Base-by-base conservation (phyloP, 1,284 basidiomycete genomes). In the Pascua sp. region DNA sequence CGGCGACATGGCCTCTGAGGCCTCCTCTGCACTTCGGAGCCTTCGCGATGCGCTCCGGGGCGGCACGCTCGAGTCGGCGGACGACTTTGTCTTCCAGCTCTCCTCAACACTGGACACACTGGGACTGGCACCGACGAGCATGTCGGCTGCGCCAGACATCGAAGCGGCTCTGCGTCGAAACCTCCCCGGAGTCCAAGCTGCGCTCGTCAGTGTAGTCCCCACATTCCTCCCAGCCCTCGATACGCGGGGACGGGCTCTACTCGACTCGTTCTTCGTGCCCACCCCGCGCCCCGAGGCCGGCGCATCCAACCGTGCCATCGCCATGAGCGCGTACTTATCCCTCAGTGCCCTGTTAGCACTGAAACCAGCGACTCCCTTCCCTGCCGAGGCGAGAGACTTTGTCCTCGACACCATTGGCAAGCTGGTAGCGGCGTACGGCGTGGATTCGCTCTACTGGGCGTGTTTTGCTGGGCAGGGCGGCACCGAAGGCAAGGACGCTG, bases 171-270 rank as follows among this genome's bases (percentile, higher is more conserved):
- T 71, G 17, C 42, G 49, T 4, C 56, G 70, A 32, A 65, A 67
- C 37, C 62, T 76, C 0, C 68, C 70, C 1, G 51, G 61, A 5
- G 67, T 72, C 0, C 73, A 76, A 47, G 42, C 48, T 7, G 45
- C 55, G 5, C 62, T 76, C 4, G 32, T 76, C 2, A 55, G 51
- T 10, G 45, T 53, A 42, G 70, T 85, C 4, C 88, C 88, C 0
- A 82, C 83, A 18, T 93, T 91, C 87, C 81, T 84, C 45, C 68
- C 76, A 0, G 63, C 73, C 0, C 77, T 92, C n/a, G 83, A 86
- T 49, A 75, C 82, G 37, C 71, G 49, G 1, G 61, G 65, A 0
- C 63, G 54, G 18, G 51, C 47, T 15, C 13, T 71, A 0, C 59
- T 77, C 0, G 52, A 66, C 9, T 51, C 50, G 2, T 64, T 72